Evolutionary conservation across 2,329 filamentous ascomycete genomes (phyloP), one percentile per base, ranked within the genome.

Genomic region (Grosmannia huntii): DNA sequence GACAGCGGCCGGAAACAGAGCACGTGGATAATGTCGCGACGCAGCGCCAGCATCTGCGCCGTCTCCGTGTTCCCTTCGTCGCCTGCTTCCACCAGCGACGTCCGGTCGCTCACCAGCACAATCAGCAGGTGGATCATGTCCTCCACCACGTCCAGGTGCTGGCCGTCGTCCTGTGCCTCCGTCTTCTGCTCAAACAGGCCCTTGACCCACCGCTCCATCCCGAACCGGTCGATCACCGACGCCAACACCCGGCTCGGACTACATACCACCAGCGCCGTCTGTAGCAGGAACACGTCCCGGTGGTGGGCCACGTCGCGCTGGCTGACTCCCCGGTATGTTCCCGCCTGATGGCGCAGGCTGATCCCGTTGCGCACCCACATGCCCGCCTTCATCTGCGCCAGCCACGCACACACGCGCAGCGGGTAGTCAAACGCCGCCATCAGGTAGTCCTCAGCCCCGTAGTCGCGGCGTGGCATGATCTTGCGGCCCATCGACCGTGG

Each of bases 281-380:
- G 94, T 16, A 99, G 73, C 55, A 99, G 80, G 70, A 97, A 95
- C 51, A 99, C 88, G 68, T 99, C 95, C 60, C 94, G 84, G 66
- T 96, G 92, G 66, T 96, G 92, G 1, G 90, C 90, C 23, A 96
- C 88, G 70, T 99, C 94, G 63, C 94, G 81, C 66, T 95, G 89
- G 12, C 84, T 83, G 16, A 96, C 90, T 48, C 90, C 91, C 19
- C 90, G 85, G 69, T 99, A 99, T 21, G 91, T 94, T 56, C 87
- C 87, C 69, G 95, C 94, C 71, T 99, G 94, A 69, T 99, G 94
- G 46, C 92, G 84, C 56, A 99, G 80, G 66, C 92, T 97, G 67
- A 99, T 90, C 2, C 94, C 94, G 68, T 99, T 99, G 58, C 94
- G 85, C 62, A 99, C 92, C 94, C 95, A 99, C 85, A 97, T 95